A percentile compares a stretch with the other conserved stretches of the same genome.
phyloP scores from a whole-genome alignment of 2,329 filamentous ascomycete species.

The Penicillium brasilianum region DNA sequence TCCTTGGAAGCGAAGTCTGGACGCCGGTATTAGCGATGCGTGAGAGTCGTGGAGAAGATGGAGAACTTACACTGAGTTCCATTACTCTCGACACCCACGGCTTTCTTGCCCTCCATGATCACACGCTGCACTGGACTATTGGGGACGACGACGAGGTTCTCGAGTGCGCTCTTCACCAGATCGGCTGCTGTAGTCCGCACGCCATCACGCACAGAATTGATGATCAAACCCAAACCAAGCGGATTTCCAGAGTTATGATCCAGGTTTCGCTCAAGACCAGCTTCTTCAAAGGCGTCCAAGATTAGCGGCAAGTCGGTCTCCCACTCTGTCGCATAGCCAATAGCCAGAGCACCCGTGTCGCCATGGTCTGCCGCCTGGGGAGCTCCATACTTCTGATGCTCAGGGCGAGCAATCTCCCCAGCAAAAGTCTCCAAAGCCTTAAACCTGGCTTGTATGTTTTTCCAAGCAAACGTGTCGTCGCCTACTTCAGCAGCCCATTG shows the following conservation, averaged over 20 bases:
- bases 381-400: conserved; percentile 54
- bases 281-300: conserved; percentile 55
- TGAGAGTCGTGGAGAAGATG: no score
- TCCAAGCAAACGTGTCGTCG: conserved; percentile 63
- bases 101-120: conserved; percentile 53
- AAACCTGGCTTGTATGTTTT: conserved; percentile 56
- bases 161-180: conserved; percentile 50
- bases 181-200: conserved; percentile 58
- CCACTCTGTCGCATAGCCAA: conserved; percentile 56
- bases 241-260: conserved; percentile 66
- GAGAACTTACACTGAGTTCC: conserved; percentile 46
- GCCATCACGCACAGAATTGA: conserved; percentile 58
- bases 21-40: not conserved
- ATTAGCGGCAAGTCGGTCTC: conserved; percentile 55
- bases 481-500: conserved; percentile 62
- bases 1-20: conserved; percentile 44
- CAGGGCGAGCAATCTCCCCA: conserved; percentile 42
- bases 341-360: conserved; percentile 52
- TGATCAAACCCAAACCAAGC: conserved; percentile 58
- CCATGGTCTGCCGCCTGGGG: conserved; percentile 57
- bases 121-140: conserved; percentile 55
- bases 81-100: conserved; percentile 52
- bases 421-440: conserved; percentile 62
- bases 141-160: conserved; percentile 61
- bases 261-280: conserved; percentile 56